phyloP scores from a whole-genome alignment of 345 rosid species.

The Eucalyptus pumila region DNA sequence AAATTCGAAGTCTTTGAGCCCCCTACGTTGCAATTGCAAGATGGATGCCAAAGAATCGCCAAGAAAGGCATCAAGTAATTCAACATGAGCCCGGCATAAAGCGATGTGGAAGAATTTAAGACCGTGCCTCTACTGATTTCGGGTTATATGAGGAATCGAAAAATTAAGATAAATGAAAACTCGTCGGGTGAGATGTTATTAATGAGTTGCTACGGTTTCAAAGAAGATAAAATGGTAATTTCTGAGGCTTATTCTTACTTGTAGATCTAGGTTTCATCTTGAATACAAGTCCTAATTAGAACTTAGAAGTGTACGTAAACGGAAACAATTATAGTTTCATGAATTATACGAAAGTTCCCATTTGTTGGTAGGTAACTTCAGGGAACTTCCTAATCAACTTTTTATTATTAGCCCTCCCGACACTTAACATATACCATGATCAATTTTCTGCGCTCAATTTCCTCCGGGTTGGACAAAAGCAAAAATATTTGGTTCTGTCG shows the following conservation, averaged over 20 bases:
- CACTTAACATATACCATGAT: background rate
- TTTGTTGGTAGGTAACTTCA: background rate
- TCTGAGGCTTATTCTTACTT: background rate
- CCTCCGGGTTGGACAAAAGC: background rate
- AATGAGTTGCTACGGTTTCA: background rate
- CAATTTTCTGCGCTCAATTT: background rate
- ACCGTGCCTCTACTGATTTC: background rate
- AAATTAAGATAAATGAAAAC: background rate
- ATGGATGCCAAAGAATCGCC: background rate
- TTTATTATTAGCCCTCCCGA: background rate
- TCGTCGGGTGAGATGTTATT: background rate
- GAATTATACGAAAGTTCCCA: background rate
- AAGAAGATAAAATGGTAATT: background rate
- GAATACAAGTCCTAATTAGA: background rate
- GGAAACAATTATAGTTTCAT: background rate
- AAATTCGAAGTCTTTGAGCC: background rate
- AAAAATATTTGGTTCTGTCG: background rate
- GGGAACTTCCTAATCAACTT: background rate
- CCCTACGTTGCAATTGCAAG: background rate
- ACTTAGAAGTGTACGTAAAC: background rate
- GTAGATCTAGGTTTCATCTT: background rate
- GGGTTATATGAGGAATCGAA: background rate
- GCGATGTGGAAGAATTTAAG: background rate
- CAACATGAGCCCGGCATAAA: background rate
- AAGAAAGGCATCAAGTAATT: background rate